Conservation (phyloP, 371 early-diverging fungal species). For the Batrachochytrium dendrobatidis region DNA sequence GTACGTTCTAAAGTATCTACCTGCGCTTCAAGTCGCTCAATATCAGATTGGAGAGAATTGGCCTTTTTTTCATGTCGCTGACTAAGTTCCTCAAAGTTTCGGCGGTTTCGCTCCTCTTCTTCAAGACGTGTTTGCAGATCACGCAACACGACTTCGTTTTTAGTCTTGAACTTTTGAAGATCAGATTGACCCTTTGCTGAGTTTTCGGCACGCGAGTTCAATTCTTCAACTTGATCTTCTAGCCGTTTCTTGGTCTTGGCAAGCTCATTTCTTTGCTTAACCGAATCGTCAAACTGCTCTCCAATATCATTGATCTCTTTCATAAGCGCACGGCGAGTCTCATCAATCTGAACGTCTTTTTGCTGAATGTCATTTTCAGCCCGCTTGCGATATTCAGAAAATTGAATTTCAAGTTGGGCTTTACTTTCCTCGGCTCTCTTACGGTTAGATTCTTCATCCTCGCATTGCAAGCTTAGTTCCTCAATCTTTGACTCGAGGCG, state of each 20-base stretch:
- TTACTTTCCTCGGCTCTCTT: conserved; percentile 60
- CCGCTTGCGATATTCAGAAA: conserved; percentile 54
- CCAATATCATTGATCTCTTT: conserved; percentile 70
- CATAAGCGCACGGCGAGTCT: conserved; percentile 61
- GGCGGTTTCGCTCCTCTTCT: conserved; percentile 53
- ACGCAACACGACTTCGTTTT: conserved; percentile 44
- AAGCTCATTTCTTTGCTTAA: conserved; percentile 45
- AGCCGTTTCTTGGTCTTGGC: conserved; percentile 52
- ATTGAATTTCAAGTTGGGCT: conserved; percentile 52
- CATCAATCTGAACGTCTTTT: conserved; percentile 65
- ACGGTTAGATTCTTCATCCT: conserved; percentile 50
- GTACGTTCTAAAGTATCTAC: conserved; percentile 53
- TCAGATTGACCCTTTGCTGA: conserved; percentile 59
- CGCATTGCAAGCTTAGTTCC: conserved; percentile 51
- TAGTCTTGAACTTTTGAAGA: conserved; percentile 58
- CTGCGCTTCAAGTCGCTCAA: conserved; percentile 58
- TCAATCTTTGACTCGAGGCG: conserved; percentile 54
- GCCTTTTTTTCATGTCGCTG: conserved; percentile 71
- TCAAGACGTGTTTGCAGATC: conserved; percentile 59
- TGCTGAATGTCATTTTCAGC: conserved; percentile 56
- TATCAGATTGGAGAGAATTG: conserved; percentile 54
- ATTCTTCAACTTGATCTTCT: conserved; percentile 56
- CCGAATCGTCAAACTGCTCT: conserved; percentile 61
- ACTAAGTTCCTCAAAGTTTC: conserved; percentile 67
- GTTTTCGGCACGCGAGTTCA: conserved; percentile 45